phyloP scores from a whole-genome alignment of 2,329 filamentous ascomycete species.

The Aspergillus clavatus region DNA sequence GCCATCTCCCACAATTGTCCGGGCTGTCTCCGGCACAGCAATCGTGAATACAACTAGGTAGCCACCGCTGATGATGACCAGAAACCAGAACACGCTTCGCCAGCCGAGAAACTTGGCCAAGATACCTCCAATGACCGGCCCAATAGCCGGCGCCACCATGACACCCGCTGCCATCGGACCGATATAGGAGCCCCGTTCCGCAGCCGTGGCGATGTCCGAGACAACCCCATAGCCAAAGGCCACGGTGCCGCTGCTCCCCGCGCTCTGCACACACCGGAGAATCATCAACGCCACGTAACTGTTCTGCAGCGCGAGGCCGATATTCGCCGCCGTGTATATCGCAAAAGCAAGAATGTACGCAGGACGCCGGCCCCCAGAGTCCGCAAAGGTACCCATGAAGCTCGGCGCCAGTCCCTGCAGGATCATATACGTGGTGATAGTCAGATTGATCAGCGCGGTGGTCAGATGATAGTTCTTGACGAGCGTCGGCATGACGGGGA shows the following conservation, averaged over 20 bases:
- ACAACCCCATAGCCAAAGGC: slow-evolving; percentile 42
- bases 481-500: slow-evolving; percentile 42
- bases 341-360: slow-evolving; percentile 39
- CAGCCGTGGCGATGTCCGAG: slow-evolving; percentile 39
- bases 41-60: slow-evolving; percentile 30
- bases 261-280: slow-evolving; percentile 41
- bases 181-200: slow-evolving; percentile 41
- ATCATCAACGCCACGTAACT: slow-evolving; percentile 39
- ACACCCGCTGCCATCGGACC: slow-evolving; percentile 38
- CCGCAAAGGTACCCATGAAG: slow-evolving; percentile 40
- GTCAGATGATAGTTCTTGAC: slow-evolving; percentile 39
- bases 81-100: slow-evolving; percentile 43
- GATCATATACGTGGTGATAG: slow-evolving; percentile 44
- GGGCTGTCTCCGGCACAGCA: slow-evolving; percentile 36
- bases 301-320: slow-evolving; percentile 37
- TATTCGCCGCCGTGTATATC: slow-evolving; percentile 37
- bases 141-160: slow-evolving; percentile 35
- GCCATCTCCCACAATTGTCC: slow-evolving; percentile 28
- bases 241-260: slow-evolving; percentile 42
- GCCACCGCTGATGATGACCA: slow-evolving; percentile 34
- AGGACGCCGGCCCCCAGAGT: slow-evolving; percentile 38
- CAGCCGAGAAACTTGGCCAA: slow-evolving; percentile 37
- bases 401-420: slow-evolving; percentile 43
- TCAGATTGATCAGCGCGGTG: slow-evolving; percentile 38
- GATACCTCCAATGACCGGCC: slow-evolving; percentile 42